Percentiles rank a stretch among this genome's conserved stretches.
Evolutionary conservation across 352 stramenopile genomes (phyloP).

Genomic region (Blastocystis sp.): DNA sequence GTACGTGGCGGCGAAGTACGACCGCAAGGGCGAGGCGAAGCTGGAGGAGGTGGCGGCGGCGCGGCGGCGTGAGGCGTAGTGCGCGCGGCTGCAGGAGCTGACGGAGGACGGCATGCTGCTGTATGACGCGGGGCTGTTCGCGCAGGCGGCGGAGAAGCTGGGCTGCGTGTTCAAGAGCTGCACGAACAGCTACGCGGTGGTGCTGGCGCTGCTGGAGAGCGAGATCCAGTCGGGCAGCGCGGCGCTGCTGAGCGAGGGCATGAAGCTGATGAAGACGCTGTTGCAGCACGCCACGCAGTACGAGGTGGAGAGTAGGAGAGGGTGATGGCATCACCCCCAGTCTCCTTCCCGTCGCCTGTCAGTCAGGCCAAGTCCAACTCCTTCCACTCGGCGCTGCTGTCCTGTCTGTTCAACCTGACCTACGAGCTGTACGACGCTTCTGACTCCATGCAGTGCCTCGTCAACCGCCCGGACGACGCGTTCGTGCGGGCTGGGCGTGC

Average conservation of each 20-base stretch:
- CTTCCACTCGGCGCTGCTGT: neutral
- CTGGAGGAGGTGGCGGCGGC: slow-evolving; percentile 8
- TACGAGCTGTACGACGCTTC: slow-evolving; percentile 40
- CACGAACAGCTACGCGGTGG: slow-evolving; percentile 21
- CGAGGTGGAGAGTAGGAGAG: neutral
- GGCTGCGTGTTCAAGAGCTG: slow-evolving; percentile 2
- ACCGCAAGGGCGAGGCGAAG: neutral
- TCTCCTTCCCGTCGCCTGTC: neutral
- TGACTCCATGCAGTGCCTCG: neutral
- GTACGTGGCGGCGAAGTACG: neutral
- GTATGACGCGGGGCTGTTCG: neutral
- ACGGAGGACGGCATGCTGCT: neutral
- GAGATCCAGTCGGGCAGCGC: neutral
- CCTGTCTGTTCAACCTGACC: neutral
- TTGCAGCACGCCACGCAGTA: slow-evolving; percentile 21
- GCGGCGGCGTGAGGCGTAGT: neutral
- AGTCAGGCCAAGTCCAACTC: neutral
- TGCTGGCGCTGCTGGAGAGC: slow-evolving; percentile 26
- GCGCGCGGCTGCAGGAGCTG: neutral
- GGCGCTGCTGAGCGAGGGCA: slow-evolving; percentile 1
- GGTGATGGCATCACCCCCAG: neutral
- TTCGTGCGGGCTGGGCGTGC: neutral
- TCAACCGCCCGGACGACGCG: neutral
- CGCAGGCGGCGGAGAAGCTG: neutral
- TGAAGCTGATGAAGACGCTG: slow-evolving; percentile 38